Evolutionary conservation across 2,329 filamentous ascomycete species (phyloP), one percentile per base, ranked within the genome.

Genomic region (Canariomyces notabilis): DNA sequence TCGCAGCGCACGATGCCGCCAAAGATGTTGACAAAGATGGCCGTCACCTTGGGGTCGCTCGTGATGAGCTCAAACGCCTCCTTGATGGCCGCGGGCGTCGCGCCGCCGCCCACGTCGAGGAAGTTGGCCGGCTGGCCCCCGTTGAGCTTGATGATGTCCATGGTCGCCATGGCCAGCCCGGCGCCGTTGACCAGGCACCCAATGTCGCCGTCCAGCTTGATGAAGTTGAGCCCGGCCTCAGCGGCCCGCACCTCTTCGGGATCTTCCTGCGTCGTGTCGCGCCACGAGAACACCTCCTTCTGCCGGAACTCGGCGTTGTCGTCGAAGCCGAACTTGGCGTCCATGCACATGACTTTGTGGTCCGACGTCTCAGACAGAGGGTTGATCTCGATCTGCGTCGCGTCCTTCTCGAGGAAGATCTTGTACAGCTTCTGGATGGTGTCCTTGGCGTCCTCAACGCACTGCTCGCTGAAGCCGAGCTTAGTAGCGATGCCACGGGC

Each of bases 91-190:
- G 90, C 85, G 26, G 93, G 90, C 51, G 93, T 98, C 59, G 93
- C 93, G 76, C 93, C 93, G 68, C 93, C 93, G 65, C 93, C 93
- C 59, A 98, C 93, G 68, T 98, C 93, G 60, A 98, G 79, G 83
- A 98, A 98, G 82, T 98, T 98, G 61, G 93, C 93, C 53, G 93
- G 93, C 65, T 82, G 77, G 55, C 93, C 93, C 60, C 93, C 93
- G 74, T 97, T 98, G 55, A 98, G 82, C 83, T 98, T 97, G 81
- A 98, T 98, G 71, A 98, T 97, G 72, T 98, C 93, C 93, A 98
- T 98, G 68, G 93, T 98, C 55, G 93, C 93, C 93, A 98, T 98
- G 73, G 93, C 93, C 58, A 98, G 86, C 75, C 93, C 93, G 63
- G 93, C 93, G 68, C 93, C 93, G 76, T 98, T 98, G 76, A 98